phyloP scores from a whole-genome alignment of 2,329 filamentous ascomycete genomes.

The Chrysoporthe deuterocubensis region DNA sequence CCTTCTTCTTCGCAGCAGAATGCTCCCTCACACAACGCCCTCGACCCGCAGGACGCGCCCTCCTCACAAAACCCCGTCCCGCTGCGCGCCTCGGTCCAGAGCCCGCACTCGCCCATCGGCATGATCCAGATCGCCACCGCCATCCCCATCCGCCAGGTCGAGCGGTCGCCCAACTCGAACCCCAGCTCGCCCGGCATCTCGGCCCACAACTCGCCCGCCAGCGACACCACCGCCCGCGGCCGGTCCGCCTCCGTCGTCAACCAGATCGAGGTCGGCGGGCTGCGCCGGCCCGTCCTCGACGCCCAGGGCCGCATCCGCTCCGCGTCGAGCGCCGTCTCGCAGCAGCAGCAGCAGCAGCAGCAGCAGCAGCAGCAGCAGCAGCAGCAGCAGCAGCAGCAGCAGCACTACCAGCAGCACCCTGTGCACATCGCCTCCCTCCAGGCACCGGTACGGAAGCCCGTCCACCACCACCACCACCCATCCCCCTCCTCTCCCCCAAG shows the following conservation, averaged over 20 bases:
- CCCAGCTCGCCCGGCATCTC: slow-evolving; percentile 12
- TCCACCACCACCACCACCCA: not conserved
- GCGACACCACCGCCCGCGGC: slow-evolving; percentile 18
- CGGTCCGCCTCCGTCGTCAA: slow-evolving; percentile 27
- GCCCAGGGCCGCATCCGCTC: slow-evolving; percentile 24
- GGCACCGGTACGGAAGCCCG: slow-evolving; percentile 19
- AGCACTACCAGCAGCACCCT: slow-evolving; percentile 13
- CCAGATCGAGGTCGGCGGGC: slow-evolving; percentile 26
- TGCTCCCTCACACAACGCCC: not conserved
- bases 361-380: not conserved
- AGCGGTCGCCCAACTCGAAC: slow-evolving; percentile 23
- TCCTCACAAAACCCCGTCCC: not conserved
- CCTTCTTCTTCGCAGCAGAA: not conserved
- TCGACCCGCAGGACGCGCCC: too few relatives aligned
- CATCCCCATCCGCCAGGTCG: slow-evolving; percentile 28
- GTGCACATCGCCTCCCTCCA: slow-evolving; percentile 29
- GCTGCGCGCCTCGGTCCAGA: slow-evolving; percentile 7
- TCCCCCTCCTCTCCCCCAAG: slow-evolving; percentile 9
- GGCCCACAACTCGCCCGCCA: slow-evolving; percentile 22
- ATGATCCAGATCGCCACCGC: slow-evolving; percentile 28
- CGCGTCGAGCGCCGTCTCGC: slow-evolving; percentile 13
- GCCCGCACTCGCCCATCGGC: slow-evolving; percentile 19
- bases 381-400: not conserved
- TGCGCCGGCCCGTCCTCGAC: slow-evolving; percentile 21
- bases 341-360: not conserved